Evolutionary conservation across 768 basidiomycete genomes (phyloP).

Genomic region (Panaeolus cyanescens): DNA sequence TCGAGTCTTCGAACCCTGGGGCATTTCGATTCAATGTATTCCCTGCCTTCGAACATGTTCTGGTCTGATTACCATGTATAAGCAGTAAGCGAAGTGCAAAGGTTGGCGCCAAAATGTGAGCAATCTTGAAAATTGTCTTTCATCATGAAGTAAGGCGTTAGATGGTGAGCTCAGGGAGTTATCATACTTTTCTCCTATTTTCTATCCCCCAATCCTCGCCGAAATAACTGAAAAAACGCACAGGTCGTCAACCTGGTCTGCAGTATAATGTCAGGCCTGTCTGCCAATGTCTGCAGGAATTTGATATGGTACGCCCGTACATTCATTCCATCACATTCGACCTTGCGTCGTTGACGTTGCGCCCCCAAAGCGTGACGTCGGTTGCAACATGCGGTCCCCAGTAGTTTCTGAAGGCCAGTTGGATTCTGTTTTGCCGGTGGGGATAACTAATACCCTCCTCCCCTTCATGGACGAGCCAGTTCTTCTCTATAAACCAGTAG

Average conservation of each 20-base stretch:
- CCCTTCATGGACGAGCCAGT: conserved; percentile 26
- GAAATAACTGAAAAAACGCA: too few relatives aligned
- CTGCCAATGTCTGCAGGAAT: not conserved
- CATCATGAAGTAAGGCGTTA: not conserved
- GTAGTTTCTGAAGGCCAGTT: conserved; percentile 21
- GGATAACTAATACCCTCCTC: conserved; percentile 34
- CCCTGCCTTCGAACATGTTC: not conserved
- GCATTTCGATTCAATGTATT: conserved; percentile 34
- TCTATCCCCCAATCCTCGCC: not conserved
- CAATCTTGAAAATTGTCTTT: conserved; percentile 36
- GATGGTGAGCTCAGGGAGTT: not conserved
- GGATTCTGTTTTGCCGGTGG: conserved; percentile 32
- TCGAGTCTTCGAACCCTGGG: conserved; percentile 12
- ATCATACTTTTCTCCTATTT: not conserved
- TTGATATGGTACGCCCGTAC: too few relatives aligned
- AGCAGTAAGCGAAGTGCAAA: conserved; percentile 48
- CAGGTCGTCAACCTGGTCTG: not conserved
- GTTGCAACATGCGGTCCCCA: not conserved
- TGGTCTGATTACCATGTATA: conserved; percentile 54
- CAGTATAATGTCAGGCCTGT: too few relatives aligned
- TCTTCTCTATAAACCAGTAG: conserved; percentile 34
- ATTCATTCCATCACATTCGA: too few relatives aligned
- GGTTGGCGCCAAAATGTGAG: conserved; percentile 37
- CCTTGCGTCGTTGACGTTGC: too few relatives aligned
- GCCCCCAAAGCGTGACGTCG: not conserved